Evolutionary conservation across 148 eudicot species (phyloP).

Genomic region (Fagopyrum tataricum): DNA sequence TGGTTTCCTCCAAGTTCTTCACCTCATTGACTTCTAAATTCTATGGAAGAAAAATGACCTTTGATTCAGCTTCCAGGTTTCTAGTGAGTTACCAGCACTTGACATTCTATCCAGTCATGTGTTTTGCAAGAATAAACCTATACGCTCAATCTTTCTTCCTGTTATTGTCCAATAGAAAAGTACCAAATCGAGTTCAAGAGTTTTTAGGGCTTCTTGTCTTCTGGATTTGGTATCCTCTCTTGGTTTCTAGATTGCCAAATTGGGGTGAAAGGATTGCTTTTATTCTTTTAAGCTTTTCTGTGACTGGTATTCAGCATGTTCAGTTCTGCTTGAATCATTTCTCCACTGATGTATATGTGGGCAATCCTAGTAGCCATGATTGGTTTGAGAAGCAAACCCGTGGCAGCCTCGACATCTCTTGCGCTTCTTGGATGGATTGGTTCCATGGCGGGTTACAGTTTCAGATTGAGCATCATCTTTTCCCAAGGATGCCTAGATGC

Average conservation of each 20-base stretch:
- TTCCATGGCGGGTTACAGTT: conserved; percentile 82
- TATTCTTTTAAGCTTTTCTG: conserved; percentile 50
- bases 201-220: conserved; percentile 60
- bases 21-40: conserved; percentile 40
- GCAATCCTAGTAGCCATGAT: conserved; percentile 61
- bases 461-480: conserved; percentile 90
- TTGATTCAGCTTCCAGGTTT: conserved; percentile 42
- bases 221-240: conserved; percentile 78
- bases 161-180: conserved; percentile 54
- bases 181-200: conserved; percentile 57
- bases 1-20: conserved; percentile 60
- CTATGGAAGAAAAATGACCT: conserved; percentile 57
- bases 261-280: conserved; percentile 58
- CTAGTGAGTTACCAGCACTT: conserved; percentile 68
- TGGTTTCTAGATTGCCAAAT: conserved; percentile 52
- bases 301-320: conserved; percentile 63
- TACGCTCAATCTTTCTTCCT: conserved; percentile 66
- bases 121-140: conserved; percentile 62
- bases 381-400: conserved; percentile 90
- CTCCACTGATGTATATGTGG: conserved; percentile 71
- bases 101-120: conserved; percentile 79
- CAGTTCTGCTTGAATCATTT: conserved; percentile 85
- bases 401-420: conserved; percentile 71
- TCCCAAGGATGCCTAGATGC: conserved; percentile 75
- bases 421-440: conserved; percentile 79